Evolutionary conservation across 2,329 filamentous ascomycete species (phyloP), one percentile per base, ranked within the genome.

Genomic region (Apiospora hydei): DNA sequence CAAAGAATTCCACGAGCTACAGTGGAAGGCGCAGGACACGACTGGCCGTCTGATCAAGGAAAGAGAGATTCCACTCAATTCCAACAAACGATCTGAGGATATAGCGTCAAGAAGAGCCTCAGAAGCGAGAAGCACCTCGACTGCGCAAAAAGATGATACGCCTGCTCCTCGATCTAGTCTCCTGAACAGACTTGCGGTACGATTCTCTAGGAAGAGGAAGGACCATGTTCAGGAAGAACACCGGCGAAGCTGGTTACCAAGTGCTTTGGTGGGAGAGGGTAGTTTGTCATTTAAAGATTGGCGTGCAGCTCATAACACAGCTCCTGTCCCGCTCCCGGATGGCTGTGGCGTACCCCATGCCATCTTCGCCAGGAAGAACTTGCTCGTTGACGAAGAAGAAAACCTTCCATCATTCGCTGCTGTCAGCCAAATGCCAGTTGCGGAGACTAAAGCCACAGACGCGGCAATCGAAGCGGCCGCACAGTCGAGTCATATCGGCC

Each of bases 281-380:
- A 64, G 72, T 21, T 70, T 74, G 7, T 69, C 70, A 10, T 73
- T 73, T 41, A 74, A 70, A 68, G 76, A 79, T 64, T 75, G 74
- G 57, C 69, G 70, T 43, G n/a, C 71, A 30, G 69, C 51, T 4
- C 61, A 72, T 30, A 74, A 72, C 30, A 21, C 61, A 1, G 30
- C 72, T 16, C 73, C 74, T 14, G 73, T 80, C 14, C 78, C 81
- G 47, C 78, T 82, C 61, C 81, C 82, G 5, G 76, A 77, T n/a
- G 82, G 80, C 10, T 79, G 77, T 67, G 75, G 82, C 26, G 80
- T 85, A 61, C 84, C 84, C 3, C 84, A 86, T 72, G 83, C 83
- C 16, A 83, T 83, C 66, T 86, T 86, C 73, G 84, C 84, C 7
- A 78, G 84, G 70, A 86, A 86, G 71, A 81, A 82, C 71, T 78